These are phyloP conservation scores for Begonia peltatifolia DNA, from an alignment of 306 rosid genomes.

Conservation along the genomic window DNA sequence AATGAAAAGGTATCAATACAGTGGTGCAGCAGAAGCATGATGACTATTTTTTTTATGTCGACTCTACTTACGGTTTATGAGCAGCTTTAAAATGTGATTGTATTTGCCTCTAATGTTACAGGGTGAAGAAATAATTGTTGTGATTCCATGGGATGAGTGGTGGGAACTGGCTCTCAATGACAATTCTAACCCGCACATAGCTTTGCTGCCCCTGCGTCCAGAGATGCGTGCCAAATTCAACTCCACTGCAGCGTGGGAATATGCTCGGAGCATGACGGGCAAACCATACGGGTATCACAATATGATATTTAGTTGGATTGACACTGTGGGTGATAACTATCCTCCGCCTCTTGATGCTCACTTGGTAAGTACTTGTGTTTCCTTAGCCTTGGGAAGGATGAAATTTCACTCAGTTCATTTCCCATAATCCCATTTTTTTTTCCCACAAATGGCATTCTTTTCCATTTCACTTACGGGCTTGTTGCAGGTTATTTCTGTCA, in stretches of 20 bases:
- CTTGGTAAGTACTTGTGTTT: background rate
- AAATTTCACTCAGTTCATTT: background rate
- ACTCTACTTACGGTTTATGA: background rate
- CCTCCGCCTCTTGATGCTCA: slow-evolving; percentile 1
- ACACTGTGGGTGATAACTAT: background rate
- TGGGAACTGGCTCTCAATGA: slow-evolving; percentile 81
- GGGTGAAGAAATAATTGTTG: slow-evolving; percentile 93
- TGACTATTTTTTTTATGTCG: slow-evolving; percentile 7
- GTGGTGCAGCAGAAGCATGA: too few relatives aligned
- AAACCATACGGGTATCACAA: slow-evolving; percentile 98
- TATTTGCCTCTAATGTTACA: slow-evolving; percentile 6
- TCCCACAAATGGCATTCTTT: slow-evolving; percentile 5
- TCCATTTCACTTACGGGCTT: slow-evolving; percentile 3
- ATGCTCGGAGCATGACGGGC: slow-evolving; percentile 85
- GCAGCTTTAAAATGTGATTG: background rate
- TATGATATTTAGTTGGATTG: slow-evolving; percentile 94
- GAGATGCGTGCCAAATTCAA: slow-evolving; percentile 63
- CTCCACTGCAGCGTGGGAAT: slow-evolving; percentile 90
- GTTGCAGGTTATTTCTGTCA: slow-evolving; percentile 90
- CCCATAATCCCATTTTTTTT: background rate
- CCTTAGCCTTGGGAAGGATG: background rate
- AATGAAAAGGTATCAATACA: slow-evolving; percentile 75
- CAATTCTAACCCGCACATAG: slow-evolving; percentile 83
- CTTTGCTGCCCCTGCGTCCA: slow-evolving; percentile 85
- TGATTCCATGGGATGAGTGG: slow-evolving; percentile 96